Evolutionary conservation across 345 rosid species (phyloP), one percentile per base, ranked within the genome.

Genomic region (Cardiospermum halicacabum): DNA sequence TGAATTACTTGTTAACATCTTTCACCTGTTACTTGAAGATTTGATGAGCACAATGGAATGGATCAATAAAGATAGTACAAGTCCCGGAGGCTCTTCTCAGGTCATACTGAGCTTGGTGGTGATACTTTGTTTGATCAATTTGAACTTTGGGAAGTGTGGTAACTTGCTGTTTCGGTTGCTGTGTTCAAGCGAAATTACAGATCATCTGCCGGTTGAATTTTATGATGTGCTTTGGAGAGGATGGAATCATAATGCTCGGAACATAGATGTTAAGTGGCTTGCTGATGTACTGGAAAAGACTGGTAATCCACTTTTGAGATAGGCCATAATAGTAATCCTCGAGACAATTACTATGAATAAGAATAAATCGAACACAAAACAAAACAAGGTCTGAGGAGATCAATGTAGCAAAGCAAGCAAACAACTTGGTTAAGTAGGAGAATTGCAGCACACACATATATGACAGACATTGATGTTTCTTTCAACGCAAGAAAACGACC

Each of bases 41-140:
- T 28, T 51, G n/a, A 3, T 15, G 5, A 78, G 71, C 6, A 66
- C 75, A 27, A 36, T 9, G 30, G 57, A 58, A 2, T 84, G 85
- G 88, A 40, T 78, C 21, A 11, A 10, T 49, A 69, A 24, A 0
- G 68, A 58, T 26, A 31, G 61, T 11, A 13, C 8, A 34, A 59
- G 67, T 54, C 45, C 40, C 48, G 42, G 0, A 26, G 5, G 47
- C 37, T 71, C 71, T 59, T 61, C 69, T 0, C 11, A 60, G 11
- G 27, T 84, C 69, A 67, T 74, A 45, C 56, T 70, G 68, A 70
- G 79, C 57, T 36, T 80, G 56, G 67, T 83, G 26, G 56, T 69
- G 0, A 7, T 78, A 31, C 2, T 65, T 51, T 83, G 79, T 47
- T 37, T 74, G 61, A 69, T 81, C 34, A 60, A 55, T 49, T 21